Evolutionary conservation across 257 asterid genomes (phyloP).

Genomic region (Solanum chaucha): DNA sequence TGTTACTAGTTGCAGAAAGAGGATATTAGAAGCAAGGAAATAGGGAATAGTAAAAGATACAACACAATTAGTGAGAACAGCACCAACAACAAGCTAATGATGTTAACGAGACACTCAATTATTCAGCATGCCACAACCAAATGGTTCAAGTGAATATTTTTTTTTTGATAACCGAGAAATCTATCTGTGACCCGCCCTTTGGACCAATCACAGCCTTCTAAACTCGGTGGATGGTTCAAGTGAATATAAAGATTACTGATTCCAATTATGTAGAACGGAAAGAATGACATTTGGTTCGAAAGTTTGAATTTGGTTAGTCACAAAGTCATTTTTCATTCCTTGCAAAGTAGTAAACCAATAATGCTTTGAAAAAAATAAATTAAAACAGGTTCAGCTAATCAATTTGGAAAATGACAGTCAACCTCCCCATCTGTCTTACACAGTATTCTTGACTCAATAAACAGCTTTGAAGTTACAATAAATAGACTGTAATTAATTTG

Average conservation of each 20-base stretch:
- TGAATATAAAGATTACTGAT: not conserved
- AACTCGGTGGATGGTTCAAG: not conserved
- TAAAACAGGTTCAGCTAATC: not conserved
- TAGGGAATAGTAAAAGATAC: not conserved
- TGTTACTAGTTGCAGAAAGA: not conserved
- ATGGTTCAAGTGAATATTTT: not conserved
- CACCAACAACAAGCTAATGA: not conserved
- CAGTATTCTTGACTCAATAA: not conserved
- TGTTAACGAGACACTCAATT: not conserved
- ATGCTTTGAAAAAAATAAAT: not conserved
- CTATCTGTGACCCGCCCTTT: no score
- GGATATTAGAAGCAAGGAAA: not conserved
- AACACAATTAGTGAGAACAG: not conserved
- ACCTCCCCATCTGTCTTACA: not conserved
- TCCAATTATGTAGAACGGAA: not conserved
- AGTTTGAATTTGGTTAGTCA: not conserved
- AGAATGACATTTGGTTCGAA: not conserved
- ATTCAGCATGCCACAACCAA: not conserved
- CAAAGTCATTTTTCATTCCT: not conserved
- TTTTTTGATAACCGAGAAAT: no score
- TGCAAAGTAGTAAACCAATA: not conserved
- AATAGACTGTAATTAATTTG: not conserved
- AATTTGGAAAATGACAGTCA: not conserved
- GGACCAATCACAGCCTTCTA: no score
- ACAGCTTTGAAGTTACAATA: not conserved